Base-by-base conservation (phyloP, 176 grass and related monocot species). In the Rhynchospora tenuis region DNA sequence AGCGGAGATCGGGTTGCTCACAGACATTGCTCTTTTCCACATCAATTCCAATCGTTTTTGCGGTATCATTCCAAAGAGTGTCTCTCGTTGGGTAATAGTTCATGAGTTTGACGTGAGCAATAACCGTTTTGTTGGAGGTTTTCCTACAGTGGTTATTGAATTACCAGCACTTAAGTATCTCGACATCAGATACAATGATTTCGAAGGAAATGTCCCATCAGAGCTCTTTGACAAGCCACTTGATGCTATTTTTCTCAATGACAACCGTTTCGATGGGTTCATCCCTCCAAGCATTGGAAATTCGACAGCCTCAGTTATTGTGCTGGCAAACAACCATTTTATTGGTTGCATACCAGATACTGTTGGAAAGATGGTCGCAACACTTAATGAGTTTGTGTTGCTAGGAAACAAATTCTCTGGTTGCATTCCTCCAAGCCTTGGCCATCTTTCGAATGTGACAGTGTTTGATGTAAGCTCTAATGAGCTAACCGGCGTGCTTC, bases 41-140 rank as follows among this genome's bases (percentile, higher is more conserved):
- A 87, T 93, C 33, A 97, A 97, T 58, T 93, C 94, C 6, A 97
- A 97, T 29, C 89, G 91, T 50, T 93, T 97, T 64, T 97, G 94
- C 13, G 94, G 94, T 14, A 62, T 97, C 43, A 91, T 97, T 61
- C 94, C 94, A 1, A 59, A 87, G 46, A 91, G 78, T 67, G 91
- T 97, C 50, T 88, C 77, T 7, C 70, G 81, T 5, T 64, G 93
- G 6, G 56, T 71, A 3, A 59, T 93, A 22, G 89, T 97, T 44
- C 87, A 93, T 42, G 94, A 93, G 87, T 59, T 97, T 67, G 94
- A 97, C 57, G 87, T 93, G 16, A 97, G 91, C 81, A 97, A 97
- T 80, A 97, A 97, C 84, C 91, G 94, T n/a, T 83, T 97, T 19
- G 94, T 97, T 28, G 94, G 94, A 1, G 44, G 1, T 2, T 97